Conservation (phyloP, 257 asterid species). For the Voacanga thouarsii region DNA sequence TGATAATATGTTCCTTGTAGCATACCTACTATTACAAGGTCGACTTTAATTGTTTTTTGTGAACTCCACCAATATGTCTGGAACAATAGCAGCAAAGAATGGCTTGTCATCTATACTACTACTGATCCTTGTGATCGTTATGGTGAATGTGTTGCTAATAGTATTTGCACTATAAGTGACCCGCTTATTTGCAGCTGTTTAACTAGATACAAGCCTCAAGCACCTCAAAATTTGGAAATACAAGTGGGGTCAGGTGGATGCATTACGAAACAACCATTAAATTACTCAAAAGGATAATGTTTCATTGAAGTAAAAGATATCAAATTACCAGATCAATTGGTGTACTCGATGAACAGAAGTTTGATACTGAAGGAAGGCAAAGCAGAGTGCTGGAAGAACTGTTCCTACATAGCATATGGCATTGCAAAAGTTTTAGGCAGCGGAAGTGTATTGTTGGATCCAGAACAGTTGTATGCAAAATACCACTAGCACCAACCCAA, state of each 20-base stretch:
- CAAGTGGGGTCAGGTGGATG: constrained; percentile 33
- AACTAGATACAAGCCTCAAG: constrained; percentile 32
- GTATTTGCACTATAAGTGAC: constrained; percentile 22
- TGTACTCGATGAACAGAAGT: constrained; percentile 34
- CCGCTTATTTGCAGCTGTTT: constrained; percentile 35
- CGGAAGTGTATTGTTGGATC: no score
- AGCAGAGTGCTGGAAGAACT: no score
- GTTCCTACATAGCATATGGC: constrained; percentile 29
- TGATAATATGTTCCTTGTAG: background rate
- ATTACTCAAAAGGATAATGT: constrained; percentile 40
- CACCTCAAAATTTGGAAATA: constrained; percentile 24
- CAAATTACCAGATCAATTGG: constrained; percentile 61
- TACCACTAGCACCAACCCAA: no score
- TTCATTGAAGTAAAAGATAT: constrained; percentile 37
- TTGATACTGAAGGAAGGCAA: constrained; percentile 30
- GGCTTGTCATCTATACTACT: background rate
- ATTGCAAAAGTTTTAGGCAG: constrained; percentile 26
- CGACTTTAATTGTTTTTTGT: background rate
- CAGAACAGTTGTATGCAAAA: no score
- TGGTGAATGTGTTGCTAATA: no score
- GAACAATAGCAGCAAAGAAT: background rate
- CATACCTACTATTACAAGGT: background rate
- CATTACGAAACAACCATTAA: constrained; percentile 30
- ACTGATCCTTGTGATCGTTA: constrained; percentile 38
- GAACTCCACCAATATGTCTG: background rate